Conservation (phyloP, 2,329 filamentous ascomycete species). For the Ceratocystis harringtonii region DNA sequence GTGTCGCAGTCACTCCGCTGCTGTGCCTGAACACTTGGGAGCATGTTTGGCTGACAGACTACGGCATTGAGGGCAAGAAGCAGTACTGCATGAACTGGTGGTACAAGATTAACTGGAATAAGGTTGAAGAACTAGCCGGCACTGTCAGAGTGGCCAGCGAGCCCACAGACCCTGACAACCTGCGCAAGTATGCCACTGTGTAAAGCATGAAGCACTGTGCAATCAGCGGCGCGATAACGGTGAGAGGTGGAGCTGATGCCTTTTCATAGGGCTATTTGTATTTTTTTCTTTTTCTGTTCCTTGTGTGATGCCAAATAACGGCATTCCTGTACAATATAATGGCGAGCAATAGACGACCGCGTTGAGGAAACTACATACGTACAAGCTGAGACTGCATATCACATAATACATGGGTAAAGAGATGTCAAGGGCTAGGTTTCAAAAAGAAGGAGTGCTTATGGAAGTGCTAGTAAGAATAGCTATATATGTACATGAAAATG, state of each 20-base stretch:
- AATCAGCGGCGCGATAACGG: background rate
- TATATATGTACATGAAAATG: background rate
- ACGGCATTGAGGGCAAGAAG: constrained; percentile 57
- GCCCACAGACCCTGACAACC: constrained; percentile 4
- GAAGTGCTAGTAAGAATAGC: constrained; percentile 1
- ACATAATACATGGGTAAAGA: background rate
- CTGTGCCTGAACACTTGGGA: constrained; percentile 95
- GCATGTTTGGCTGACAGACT: constrained; percentile 80
- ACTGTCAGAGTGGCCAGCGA: constrained; percentile 1
- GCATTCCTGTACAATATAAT: constrained; percentile 17
- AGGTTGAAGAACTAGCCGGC: constrained; percentile 37
- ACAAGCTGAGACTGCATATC: background rate
- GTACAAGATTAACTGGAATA: constrained; percentile 71
- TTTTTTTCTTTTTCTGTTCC: constrained; percentile 6
- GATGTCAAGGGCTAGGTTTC: background rate
- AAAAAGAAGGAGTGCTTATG: background rate
- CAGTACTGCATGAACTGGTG: constrained; percentile 72
- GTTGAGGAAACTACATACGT: background rate
- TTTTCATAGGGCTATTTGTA: background rate
- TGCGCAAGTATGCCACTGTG: background rate
- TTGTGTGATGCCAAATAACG: constrained; percentile 1
- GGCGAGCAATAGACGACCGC: constrained; percentile 5
- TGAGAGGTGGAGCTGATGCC: background rate
- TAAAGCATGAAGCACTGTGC: background rate
- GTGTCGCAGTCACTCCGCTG: constrained; percentile 56